Evolutionary conservation across 805 yeast species (phyloP).

Genomic region (Sugiyamaella chiloensis): DNA sequence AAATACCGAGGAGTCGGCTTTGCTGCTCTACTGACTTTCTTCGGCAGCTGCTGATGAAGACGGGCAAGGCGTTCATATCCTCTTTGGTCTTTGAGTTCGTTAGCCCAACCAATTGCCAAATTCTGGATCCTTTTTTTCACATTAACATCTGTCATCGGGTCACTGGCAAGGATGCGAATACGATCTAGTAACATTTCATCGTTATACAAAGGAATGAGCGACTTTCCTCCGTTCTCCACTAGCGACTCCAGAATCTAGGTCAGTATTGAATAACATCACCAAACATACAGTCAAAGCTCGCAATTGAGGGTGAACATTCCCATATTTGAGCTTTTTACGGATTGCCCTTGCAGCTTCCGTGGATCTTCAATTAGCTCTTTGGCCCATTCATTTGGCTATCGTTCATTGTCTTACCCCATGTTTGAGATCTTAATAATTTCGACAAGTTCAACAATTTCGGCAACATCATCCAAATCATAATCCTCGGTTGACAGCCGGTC

Average conservation of each 20-base stretch:
- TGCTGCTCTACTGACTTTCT: conserved; percentile 15
- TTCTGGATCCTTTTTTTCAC: conserved; percentile 48
- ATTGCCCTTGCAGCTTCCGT: conserved; percentile 88
- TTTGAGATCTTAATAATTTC: conserved; percentile 47
- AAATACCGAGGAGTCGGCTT: conserved; percentile 23
- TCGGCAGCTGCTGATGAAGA: conserved; percentile 47
- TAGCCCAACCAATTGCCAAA: conserved; percentile 66
- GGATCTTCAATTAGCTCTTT: conserved; percentile 36
- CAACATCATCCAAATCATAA: conserved; percentile 38
- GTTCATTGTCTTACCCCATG: conserved; percentile 30
- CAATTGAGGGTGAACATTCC: conserved; percentile 58
- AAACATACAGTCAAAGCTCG: conserved; percentile 55
- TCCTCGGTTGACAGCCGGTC: conserved; percentile 35
- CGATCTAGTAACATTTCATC: conserved; percentile 69
- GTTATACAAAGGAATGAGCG: conserved; percentile 46
- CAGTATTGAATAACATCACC: neutral
- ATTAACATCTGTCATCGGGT: conserved; percentile 36
- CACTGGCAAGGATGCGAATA: conserved; percentile 50
- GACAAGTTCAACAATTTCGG: conserved; percentile 55
- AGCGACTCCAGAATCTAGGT: conserved; percentile 49
- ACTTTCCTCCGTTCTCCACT: conserved; percentile 52
- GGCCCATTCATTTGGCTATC: too few relatives aligned
- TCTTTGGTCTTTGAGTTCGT: conserved; percentile 48
- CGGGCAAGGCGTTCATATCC: conserved; percentile 49
- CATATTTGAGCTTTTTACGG: conserved; percentile 85